Evolutionary conservation across 192 early-diverging fungal genomes (phyloP), one percentile per base, ranked within the genome.

Genomic region (Umbelopsis sp.): DNA sequence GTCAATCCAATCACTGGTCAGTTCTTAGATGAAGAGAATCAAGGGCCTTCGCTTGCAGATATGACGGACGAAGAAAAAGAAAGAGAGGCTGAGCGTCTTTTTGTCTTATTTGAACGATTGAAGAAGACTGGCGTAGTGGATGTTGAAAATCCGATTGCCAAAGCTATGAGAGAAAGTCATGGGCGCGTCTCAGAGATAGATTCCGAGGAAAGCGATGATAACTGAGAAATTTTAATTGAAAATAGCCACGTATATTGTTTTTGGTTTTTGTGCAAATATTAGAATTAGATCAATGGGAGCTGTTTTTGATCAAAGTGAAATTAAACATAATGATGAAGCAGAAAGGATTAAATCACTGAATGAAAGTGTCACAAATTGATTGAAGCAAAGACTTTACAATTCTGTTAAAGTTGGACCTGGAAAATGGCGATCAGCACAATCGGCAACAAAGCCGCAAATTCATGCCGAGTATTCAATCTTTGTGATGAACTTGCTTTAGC

Each of bases 61-160:
- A 94, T 99, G 94, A 97, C 94, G 2, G 94, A 97, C 46, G 97
- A 97, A 74, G 96, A 99, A 75, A 98, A 97, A 74, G 95, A 97
- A 73, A 80, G 90, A 45, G 97, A 99, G 71, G 95, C 95, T 3
- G 94, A 97, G 76, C 85, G 87, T 25, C 74, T 99, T 74, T 90
- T 98, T 84, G 95, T 95, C 1, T 83, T 98, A 78, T 96, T 99
- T 82, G 95, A 99, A 68, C 85, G 93, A 69, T 80, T 98, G 44
- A 94, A 98, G 67, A 91, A 90, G 69, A 96, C 92, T 8, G 97
- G 97, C 22, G 80, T 99, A 3, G 92, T 98, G 69, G 85, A 94
- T 78, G 89, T 90, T 1, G 88, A 86, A 7, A 90, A 94, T 67
- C 91, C 91, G 2, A 73, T 92, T 33, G 84, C 85, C 44, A 80